Evolutionary conservation across 73 alveolate species (phyloP).

Genomic region (Paramecium biaurelia): DNA sequence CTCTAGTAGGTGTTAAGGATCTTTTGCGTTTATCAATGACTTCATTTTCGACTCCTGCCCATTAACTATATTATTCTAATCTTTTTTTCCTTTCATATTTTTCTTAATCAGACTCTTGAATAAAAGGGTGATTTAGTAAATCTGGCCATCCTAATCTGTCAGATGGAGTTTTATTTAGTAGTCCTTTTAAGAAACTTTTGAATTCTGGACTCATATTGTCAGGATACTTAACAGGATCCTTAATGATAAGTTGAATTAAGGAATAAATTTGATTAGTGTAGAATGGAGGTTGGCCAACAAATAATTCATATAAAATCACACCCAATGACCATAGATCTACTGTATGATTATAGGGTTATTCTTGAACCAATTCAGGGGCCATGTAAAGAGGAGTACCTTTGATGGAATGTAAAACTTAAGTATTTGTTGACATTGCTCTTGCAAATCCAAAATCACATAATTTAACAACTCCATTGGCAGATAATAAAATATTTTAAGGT

Average conservation of each 20-base stretch:
- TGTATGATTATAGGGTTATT: slow-evolving; percentile 97
- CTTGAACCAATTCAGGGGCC: slow-evolving; percentile 99
- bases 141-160: slow-evolving; percentile 99
- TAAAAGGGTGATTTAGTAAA: slow-evolving; percentile 96
- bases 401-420: slow-evolving; percentile 96
- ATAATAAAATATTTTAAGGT: slow-evolving; percentile 98
- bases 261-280: slow-evolving; percentile 96
- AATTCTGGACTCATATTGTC: slow-evolving; percentile 96
- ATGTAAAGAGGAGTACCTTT: slow-evolving; percentile 99
- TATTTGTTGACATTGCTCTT: slow-evolving; percentile 96
- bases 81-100: slow-evolving; percentile 86
- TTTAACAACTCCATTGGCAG: slow-evolving; percentile 98
- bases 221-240: slow-evolving; percentile 98
- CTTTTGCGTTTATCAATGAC: slow-evolving; percentile 50
- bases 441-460: slow-evolving; percentile 99
- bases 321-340: slow-evolving; percentile 99
- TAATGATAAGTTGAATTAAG: slow-evolving; percentile 93
- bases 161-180: slow-evolving; percentile 96
- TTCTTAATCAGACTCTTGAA: slow-evolving; percentile 94
- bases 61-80: slow-evolving; percentile 91
- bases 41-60: slow-evolving; percentile 83
- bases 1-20: slow-evolving; percentile 52
- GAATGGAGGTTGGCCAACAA: slow-evolving; percentile 99
- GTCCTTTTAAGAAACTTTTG: slow-evolving; percentile 95
- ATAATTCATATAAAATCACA: slow-evolving; percentile 98